Evolutionary conservation across 805 yeast genomes (phyloP).

Genomic region (Sugiyamaella smithiae): DNA sequence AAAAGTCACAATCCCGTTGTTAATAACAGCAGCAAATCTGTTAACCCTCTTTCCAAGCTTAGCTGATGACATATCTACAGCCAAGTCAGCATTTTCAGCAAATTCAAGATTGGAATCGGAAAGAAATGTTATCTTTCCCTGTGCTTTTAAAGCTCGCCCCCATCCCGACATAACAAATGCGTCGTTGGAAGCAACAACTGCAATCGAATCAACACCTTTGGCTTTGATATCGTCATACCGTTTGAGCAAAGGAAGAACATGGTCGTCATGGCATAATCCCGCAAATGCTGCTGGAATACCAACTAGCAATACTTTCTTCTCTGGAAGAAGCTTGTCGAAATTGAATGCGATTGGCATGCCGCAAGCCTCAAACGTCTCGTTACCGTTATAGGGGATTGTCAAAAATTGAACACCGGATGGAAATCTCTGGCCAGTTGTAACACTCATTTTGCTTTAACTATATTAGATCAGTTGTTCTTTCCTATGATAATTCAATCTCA

Average conservation of each 20-base stretch:
- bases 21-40: constrained; percentile 67
- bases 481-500: too few relatives aligned
- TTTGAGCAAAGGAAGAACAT: constrained; percentile 60
- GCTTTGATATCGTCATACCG: constrained; percentile 47
- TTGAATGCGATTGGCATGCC: constrained; percentile 34
- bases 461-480: too few relatives aligned
- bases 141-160: constrained; percentile 45
- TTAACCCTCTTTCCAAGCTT: constrained; percentile 42
- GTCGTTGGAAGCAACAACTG: constrained; percentile 61
- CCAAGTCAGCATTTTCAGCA: background rate
- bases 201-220: constrained; percentile 57
- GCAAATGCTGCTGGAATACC: constrained; percentile 83
- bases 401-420: constrained; percentile 34
- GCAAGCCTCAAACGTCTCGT: constrained; percentile 30
- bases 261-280: constrained; percentile 66
- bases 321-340: constrained; percentile 31
- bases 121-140: constrained; percentile 48
- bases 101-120: background rate
- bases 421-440: constrained; percentile 24
- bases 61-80: constrained; percentile 46
- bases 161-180: constrained; percentile 66
- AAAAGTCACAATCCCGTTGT: constrained; percentile 43
- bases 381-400: constrained; percentile 34
- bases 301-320: constrained; percentile 59
- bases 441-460: background rate